Base-by-base conservation (phyloP, 768 basidiomycete species). In the Mrakia blollopis region DNA sequence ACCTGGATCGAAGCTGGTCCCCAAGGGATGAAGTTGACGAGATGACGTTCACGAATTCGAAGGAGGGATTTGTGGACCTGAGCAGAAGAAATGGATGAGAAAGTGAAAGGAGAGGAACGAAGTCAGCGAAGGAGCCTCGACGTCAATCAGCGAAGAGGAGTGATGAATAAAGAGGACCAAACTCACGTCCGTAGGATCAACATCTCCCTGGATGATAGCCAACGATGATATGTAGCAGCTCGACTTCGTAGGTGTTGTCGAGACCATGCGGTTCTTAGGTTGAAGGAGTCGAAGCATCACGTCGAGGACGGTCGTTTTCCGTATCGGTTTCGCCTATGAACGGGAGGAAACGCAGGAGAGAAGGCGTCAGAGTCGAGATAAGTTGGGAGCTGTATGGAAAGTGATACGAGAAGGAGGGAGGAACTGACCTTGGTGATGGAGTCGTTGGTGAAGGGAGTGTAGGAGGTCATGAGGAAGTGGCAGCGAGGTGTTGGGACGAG, bases 11-110 rank as follows among this genome's bases (percentile, higher is more conserved):
- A 95, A 7, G 95, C 95, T 0, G 97, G 97, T 18, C 97, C 97
- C 97, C 97, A 99, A 9, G 97, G 97, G 79, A 99, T 98, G 83
- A 99, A 98, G 82, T 92, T 95, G 23, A 97, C 97, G 35, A 98
- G 87, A 81, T 97, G 93, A 37, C 97, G 89, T 84, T 99, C 97
- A 60, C 97, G 91, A 80, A 99, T 98, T 14, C 97, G 91, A 35
- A 99, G 88, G 30, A 99, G 87, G 13, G 94, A 96, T 89, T 98
- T 96, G 82, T 99, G 97, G 14, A 97, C 93, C 94, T 97, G 52
- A 77, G 76, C 47, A 52, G 65, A 52, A 28, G 7, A 41, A 65
- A 79, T 70, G 72, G 68, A 50, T 54, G 28, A 54, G 54, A 3
- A 25, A 16, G 9, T 28, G 37, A 21, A 39, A 39, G 39, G 39